A percentile compares a stretch with the other conserved stretches of the same genome.
phyloP scores from a whole-genome alignment of 352 stramenopile genomes.

The Phytophthora constricta region DNA sequence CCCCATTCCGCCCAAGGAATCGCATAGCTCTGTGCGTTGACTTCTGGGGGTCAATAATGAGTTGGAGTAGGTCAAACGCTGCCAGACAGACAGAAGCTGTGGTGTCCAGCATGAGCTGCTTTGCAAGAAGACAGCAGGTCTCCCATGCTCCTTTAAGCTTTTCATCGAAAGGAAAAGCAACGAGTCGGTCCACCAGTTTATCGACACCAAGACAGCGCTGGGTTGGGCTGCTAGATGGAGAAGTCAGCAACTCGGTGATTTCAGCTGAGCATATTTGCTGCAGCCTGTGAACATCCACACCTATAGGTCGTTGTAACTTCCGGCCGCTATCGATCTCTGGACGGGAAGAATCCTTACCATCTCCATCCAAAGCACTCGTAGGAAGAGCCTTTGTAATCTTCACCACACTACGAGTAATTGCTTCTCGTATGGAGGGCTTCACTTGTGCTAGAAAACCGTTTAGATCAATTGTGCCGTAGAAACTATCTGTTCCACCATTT shows the following conservation, averaged over 20 bases:
- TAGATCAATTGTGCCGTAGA: conserved; percentile 57
- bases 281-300: conserved; percentile 72
- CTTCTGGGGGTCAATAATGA: conserved; percentile 59
- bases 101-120: conserved; percentile 68
- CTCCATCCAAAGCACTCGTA: conserved; percentile 5
- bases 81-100: conserved; percentile 55
- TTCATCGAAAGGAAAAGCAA: conserved; percentile 34
- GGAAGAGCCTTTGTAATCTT: conserved; percentile 62
- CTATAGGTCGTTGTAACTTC: conserved; percentile 47
- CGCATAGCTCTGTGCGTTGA: conserved; percentile 38
- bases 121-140: conserved; percentile 69
- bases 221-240: conserved; percentile 31
- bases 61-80: conserved; percentile 61
- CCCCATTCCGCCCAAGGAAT: conserved; percentile 88
- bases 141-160: conserved; percentile 74
- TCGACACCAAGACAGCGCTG: conserved; percentile 65
- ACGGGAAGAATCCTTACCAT: conserved; percentile 23
- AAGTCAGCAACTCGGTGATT: conserved; percentile 60
- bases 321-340: conserved; percentile 63
- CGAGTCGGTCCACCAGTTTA: conserved; percentile 56
- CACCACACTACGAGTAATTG: conserved; percentile 76
- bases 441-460: conserved; percentile 65
- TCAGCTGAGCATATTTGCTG: conserved; percentile 56
- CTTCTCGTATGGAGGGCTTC: conserved; percentile 74
- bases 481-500: conserved; percentile 44